A percentile compares a stretch with the other conserved stretches of the same genome.
phyloP scores from a whole-genome alignment of 306 rosid species.

The Citrullus mucosospermus region DNA sequence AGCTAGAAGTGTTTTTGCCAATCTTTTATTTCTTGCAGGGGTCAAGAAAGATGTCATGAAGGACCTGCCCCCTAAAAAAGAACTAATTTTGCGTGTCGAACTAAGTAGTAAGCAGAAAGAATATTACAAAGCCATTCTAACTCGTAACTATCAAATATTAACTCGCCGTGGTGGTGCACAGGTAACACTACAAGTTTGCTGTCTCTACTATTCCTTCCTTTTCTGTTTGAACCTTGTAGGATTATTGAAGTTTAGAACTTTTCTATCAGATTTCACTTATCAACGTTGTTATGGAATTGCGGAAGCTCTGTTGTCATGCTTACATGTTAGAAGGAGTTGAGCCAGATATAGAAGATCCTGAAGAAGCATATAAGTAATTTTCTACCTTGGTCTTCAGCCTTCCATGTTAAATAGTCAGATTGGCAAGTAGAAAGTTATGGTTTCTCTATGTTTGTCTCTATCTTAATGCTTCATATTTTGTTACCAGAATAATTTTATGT shows the following conservation, averaged over 20 bases:
- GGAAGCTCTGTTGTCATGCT: constrained; percentile 97
- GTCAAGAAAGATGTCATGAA: constrained; percentile 99
- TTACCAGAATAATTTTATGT: background rate
- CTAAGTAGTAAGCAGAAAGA: constrained; percentile 93
- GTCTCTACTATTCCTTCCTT: background rate
- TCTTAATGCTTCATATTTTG: background rate
- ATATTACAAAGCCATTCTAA: constrained; percentile 91
- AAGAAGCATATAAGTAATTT: constrained; percentile 61
- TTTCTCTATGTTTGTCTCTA: background rate
- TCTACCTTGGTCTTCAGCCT: background rate
- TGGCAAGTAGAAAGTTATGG: background rate
- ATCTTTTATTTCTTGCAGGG: constrained; percentile 34
- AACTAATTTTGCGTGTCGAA: constrained; percentile 87
- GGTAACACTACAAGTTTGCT: constrained; percentile 30
- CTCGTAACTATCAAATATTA: constrained; percentile 92
- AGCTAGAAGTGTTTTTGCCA: background rate
- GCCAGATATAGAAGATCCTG: constrained; percentile 73
- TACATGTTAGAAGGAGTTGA: constrained; percentile 98
- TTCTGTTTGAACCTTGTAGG: background rate
- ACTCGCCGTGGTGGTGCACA: constrained; percentile 97
- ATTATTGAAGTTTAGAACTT: constrained; percentile 13
- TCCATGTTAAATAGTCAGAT: background rate
- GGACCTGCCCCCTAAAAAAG: constrained; percentile 96
- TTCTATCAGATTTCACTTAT: constrained; percentile 81
- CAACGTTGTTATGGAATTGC: constrained; percentile 96